Base-by-base conservation (phyloP, 208 protist genomes). In the Crithidia sp. region DNA sequence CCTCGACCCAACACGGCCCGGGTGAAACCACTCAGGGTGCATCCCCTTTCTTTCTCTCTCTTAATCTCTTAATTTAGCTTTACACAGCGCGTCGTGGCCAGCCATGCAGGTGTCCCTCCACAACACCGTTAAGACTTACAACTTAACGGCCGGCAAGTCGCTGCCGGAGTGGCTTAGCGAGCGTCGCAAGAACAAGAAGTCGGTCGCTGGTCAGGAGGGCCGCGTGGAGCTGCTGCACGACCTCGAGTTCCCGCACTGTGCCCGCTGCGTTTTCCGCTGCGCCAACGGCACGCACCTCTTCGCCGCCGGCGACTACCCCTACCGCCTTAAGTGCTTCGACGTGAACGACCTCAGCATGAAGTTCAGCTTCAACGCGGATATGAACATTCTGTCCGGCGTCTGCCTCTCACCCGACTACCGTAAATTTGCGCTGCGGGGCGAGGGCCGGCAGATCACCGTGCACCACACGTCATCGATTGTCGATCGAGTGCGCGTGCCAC, bases 341-440 rank as follows among this genome's bases (percentile, higher is more conserved):
- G 88, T 96, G 16, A 93, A 95, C 68, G 85, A 97, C 65, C 82
- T 97, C 7, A 94, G 87, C 75, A 94, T 96, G 90, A 97, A 97
- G 82, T 97, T 92, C 71, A 92, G 84, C 66, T 96, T 95, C 69
- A 93, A 96, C 71, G 90, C 89, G 28, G 93, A 97, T 64, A 95
- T 93, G 88, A 83, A 83, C 59, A 92, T 97, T 57, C 70, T 95
- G 8, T 83, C 80, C 50, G 90, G 89, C 7, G 84, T 95, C 6
- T 92, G 88, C 43, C 84, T 98, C 12, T 95, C 93, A 3, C 72
- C 85, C 0, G 95, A 98, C 79, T 98, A 91, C 77, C 89, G 87
- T 59, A 97, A 97, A 77, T 95, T 98, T 62, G 93, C 88, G 6
- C 71, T 96, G 55, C 84, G 93, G 2, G 83, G 88, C 3, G 88